Conservation (phyloP, 352 stramenopile genomes). For the Phytophthora crassamura region DNA sequence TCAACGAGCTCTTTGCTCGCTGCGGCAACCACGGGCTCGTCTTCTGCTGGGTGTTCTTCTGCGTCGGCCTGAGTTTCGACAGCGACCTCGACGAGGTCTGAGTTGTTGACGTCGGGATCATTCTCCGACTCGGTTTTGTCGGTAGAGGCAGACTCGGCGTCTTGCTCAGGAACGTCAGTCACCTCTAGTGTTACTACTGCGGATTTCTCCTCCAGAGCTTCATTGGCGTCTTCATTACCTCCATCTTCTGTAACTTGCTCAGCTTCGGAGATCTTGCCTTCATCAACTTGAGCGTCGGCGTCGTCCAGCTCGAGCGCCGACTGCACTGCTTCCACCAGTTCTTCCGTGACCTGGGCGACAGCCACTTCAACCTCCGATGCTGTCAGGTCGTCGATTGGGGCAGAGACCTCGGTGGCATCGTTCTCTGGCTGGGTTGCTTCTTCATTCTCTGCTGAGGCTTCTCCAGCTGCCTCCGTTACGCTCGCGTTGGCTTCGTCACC, state of each 20-base stretch:
- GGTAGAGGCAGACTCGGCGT: neutral
- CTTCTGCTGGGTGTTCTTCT: conserved; percentile 4
- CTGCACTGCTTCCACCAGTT: conserved; percentile 20
- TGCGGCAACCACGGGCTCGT: neutral
- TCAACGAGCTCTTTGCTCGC: neutral
- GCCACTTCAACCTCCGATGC: neutral
- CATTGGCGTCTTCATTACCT: neutral
- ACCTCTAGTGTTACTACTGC: neutral
- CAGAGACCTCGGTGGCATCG: neutral
- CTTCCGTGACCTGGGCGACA: conserved; percentile 16
- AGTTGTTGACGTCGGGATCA: neutral
- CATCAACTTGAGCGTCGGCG: neutral
- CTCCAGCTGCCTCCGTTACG: neutral
- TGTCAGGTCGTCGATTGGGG: neutral
- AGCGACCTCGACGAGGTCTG: neutral
- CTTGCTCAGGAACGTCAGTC: neutral
- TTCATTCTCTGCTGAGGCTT: neutral
- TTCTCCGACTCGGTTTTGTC: neutral
- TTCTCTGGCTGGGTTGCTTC: neutral
- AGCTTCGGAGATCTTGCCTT: neutral
- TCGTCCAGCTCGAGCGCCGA: neutral
- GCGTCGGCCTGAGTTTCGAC: neutral
- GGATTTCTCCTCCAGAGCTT: conserved; percentile 1
- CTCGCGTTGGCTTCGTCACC: neutral
- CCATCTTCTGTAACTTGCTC: neutral